phyloP scores from a whole-genome alignment of 345 rosid genomes.

The Diplotaxis tenuifolia region DNA sequence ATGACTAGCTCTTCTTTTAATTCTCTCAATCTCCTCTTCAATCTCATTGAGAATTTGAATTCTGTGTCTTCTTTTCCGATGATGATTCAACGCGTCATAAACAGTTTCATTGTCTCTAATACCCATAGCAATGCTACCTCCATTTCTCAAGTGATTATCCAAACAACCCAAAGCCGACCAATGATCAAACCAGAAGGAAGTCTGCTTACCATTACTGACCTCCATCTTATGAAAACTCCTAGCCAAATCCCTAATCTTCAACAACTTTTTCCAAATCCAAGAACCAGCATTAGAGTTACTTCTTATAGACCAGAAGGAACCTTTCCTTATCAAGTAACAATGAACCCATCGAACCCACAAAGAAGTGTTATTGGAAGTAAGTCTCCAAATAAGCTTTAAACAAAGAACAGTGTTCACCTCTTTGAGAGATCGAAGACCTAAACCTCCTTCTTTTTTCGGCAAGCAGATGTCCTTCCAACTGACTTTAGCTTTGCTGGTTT shows the following conservation, averaged over 20 bases:
- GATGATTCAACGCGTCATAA: neutral
- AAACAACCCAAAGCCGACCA: neutral
- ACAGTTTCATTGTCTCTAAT: neutral
- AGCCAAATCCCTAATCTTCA: neutral
- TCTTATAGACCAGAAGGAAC: neutral
- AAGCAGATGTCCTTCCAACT: neutral
- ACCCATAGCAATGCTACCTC: neutral
- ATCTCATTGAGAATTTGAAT: neutral
- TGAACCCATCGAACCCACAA: neutral
- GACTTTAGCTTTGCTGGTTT: neutral
- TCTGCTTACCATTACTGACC: neutral
- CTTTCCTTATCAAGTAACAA: too few species aligned
- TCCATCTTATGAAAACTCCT: neutral
- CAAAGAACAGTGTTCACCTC: neutral
- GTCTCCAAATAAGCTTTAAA: neutral
- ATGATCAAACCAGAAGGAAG: neutral
- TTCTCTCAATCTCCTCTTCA: neutral
- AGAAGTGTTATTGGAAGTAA: neutral
- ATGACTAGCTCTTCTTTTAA: neutral
- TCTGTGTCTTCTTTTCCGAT: neutral
- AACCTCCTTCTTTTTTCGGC: neutral
- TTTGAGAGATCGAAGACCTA: neutral
- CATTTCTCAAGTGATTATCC: neutral
- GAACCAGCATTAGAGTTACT: neutral
- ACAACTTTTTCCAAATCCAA: neutral